Percentiles rank a stretch among this genome's conserved stretches.
These are phyloP conservation scores for Cutaneotrichosporon arboriforme DNA, from an alignment of 1,284 basidiomycete species.

Conservation along the genomic window DNA sequence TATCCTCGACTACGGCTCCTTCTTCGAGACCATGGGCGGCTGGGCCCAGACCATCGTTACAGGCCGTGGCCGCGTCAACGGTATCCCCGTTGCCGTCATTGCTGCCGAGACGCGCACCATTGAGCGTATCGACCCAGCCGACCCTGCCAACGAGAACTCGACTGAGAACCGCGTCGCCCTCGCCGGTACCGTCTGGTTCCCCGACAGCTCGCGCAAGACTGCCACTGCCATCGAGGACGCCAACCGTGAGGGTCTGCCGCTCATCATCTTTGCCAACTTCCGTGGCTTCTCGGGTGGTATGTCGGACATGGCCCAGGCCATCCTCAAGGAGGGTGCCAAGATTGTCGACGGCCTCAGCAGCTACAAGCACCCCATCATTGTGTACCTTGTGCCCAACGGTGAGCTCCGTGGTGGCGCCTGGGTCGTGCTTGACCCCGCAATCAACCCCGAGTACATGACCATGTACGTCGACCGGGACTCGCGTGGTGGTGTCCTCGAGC, in stretches of 20 bases:
- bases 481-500: slow-evolving; percentile 94
- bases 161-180: slow-evolving; percentile 98
- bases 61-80: slow-evolving; percentile 91
- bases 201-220: slow-evolving; percentile 99
- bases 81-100: slow-evolving; percentile 96
- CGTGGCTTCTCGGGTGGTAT: slow-evolving; percentile 97
- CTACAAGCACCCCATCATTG: slow-evolving; percentile 98
- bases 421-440: slow-evolving; percentile 97
- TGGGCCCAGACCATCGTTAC: slow-evolving; percentile 97
- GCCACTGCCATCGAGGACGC: slow-evolving; percentile 99
- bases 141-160: slow-evolving; percentile 96
- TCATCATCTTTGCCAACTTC: slow-evolving; percentile 99
- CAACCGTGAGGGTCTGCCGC: slow-evolving; percentile 90
- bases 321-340: slow-evolving; percentile 89
- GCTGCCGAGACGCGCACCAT: slow-evolving; percentile 87
- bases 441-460: slow-evolving; percentile 95
- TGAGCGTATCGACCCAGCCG: slow-evolving; percentile 93
- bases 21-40: slow-evolving; percentile 60
- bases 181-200: slow-evolving; percentile 99
- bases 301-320: slow-evolving; percentile 67
- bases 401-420: slow-evolving; percentile 98
- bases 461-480: slow-evolving; percentile 97
- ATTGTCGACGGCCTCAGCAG: slow-evolving; percentile 96
- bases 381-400: slow-evolving; percentile 97
- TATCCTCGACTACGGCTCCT: slow-evolving; percentile 95